Base-by-base conservation (phyloP, 1,284 basidiomycete genomes). In the Ustilago esculenta region DNA sequence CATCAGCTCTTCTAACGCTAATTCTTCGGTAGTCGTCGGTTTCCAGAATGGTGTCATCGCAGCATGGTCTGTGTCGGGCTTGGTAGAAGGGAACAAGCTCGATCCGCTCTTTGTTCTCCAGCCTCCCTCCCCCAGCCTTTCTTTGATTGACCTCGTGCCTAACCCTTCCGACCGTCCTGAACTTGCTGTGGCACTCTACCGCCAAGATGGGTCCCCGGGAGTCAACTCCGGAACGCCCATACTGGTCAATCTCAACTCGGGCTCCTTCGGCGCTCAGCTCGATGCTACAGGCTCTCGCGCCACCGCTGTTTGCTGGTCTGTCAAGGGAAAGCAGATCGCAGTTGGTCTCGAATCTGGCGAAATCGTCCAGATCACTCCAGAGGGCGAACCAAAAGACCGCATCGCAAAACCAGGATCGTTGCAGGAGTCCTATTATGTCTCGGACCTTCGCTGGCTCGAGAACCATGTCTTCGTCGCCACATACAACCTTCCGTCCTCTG, bases 261-360 rank as follows among this genome's bases (percentile, higher is more conserved):
- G 69, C n/a, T 30, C 49, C 5, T 77, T 74, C 47, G 46, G 49
- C 20, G 43, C 67, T 27, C 52, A 69, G 15, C 54, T 79, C 15
- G 37, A 55, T 15, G 45, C 54, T 2, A 49, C 57, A 1, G 60
- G 54, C 18, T 53, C 52, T 6, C 46, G 51, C 3, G 69, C 70
- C 34, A 72, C 72, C 1, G 42, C 65, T 89, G 89, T 89, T 5
- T 87, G 88, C 18, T 93, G 92, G 91, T 92, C 92, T 2, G 88
- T 90, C 2, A 92, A 91, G 78, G 92, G 91, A 40, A 93, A 92
- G 79, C 91, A 92, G 66, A 82, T 93, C 29, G 91, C 90, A 0
- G 86, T 92, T 35, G 92, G 90, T 25, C 82, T 91, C 14, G 86
- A 86, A 56, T 86, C 85, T 17, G 91, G 92, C 4, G 87, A 90